Percentiles rank a stretch among this genome's conserved stretches.
phyloP scores from a whole-genome alignment of 352 stramenopile genomes.

The Globisporangium mamillatum region DNA sequence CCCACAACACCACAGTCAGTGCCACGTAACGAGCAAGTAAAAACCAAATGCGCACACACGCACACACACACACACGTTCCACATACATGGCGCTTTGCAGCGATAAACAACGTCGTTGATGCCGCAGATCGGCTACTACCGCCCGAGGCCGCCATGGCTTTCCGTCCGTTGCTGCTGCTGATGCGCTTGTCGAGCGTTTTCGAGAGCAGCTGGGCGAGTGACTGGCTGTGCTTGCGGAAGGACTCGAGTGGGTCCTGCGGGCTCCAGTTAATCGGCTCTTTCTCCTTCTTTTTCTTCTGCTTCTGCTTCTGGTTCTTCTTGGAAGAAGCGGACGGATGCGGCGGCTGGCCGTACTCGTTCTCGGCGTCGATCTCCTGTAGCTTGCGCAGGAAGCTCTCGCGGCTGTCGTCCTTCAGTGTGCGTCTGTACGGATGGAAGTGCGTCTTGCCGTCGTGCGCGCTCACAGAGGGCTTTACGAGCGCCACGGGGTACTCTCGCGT shows the following conservation, averaged over 20 bases:
- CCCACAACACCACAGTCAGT: not conserved
- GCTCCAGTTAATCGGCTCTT: slow-evolving; percentile 10
- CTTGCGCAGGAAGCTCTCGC: slow-evolving; percentile 33
- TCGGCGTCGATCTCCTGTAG: slow-evolving; percentile 41
- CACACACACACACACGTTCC: not conserved
- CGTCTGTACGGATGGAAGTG: slow-evolving; percentile 11
- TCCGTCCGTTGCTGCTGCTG: slow-evolving; percentile 10
- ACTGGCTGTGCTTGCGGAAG: slow-evolving; percentile 28
- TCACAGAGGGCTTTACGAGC: slow-evolving; percentile 25
- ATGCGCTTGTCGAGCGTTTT: slow-evolving; percentile 29
- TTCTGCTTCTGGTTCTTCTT: slow-evolving; percentile 33
- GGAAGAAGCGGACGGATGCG: not conserved
- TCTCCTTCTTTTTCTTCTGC: not conserved
- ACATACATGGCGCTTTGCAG: slow-evolving; percentile 5
- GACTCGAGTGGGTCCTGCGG: slow-evolving; percentile 35
- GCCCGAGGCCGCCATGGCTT: not conserved
- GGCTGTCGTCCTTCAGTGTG: slow-evolving; percentile 23
- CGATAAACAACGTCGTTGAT: not conserved
- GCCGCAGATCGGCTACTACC: slow-evolving; percentile 6
- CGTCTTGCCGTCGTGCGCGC: not conserved
- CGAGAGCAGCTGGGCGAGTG: slow-evolving; percentile 32
- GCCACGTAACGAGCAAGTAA: not conserved
- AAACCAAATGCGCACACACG: not conserved
- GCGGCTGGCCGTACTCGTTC: slow-evolving; percentile 39
- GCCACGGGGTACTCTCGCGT: slow-evolving; percentile 38